Conservation (phyloP, 2,329 filamentous ascomycete species). For the Cercospora beticola region DNA sequence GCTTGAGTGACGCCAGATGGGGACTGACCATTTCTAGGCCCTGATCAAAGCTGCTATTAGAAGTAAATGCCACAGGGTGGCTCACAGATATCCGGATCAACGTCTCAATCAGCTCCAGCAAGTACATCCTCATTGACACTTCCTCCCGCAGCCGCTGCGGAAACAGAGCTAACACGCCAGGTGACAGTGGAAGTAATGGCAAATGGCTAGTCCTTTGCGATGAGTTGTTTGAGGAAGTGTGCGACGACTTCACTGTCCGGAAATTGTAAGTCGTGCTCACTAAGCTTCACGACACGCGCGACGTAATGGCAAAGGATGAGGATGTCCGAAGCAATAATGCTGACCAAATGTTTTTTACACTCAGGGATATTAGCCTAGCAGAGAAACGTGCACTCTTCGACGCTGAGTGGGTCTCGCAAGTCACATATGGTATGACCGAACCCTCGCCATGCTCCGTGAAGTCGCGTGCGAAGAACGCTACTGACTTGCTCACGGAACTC, state of each 20-base stretch:
- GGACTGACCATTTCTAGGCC: slow-evolving; percentile 11
- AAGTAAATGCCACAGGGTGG: slow-evolving; percentile 18
- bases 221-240: slow-evolving; percentile 19
- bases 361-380: background rate
- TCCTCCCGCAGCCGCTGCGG: background rate
- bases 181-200: slow-evolving; percentile 14
- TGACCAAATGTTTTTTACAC: background rate
- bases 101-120: slow-evolving; percentile 14
- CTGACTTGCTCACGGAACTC: slow-evolving; percentile 2
- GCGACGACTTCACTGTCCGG: slow-evolving; percentile 14
- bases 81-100: slow-evolving; percentile 13
- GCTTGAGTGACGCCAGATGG: background rate
- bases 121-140: background rate
- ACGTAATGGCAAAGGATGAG: background rate
- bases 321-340: background rate
- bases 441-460: background rate
- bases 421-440: slow-evolving; percentile 13
- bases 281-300: background rate
- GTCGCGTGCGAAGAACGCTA: background rate
- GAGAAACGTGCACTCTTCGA: slow-evolving; percentile 18
- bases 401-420: slow-evolving; percentile 20
- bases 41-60: slow-evolving; percentile 20
- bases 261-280: slow-evolving; percentile 10
- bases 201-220: slow-evolving; percentile 22
- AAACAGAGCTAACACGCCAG: background rate